Percentiles rank a stretch among this genome's conserved stretches.
These are phyloP conservation scores for Oxyria digyna DNA, from an alignment of 148 eudicot genomes.

Conservation along the genomic window DNA sequence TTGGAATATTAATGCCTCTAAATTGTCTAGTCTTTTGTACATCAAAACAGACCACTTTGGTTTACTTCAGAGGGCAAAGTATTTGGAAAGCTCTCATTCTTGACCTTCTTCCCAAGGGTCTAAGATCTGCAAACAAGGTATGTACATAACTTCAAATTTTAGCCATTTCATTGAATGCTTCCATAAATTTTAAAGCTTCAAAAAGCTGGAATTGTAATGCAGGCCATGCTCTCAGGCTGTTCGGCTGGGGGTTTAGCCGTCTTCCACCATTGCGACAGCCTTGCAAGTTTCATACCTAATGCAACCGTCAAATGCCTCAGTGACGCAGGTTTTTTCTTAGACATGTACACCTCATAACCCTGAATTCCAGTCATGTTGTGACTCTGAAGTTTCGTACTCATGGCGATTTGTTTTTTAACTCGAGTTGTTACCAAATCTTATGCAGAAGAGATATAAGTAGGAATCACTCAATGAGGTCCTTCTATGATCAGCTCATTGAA, in stretches of 20 bases:
- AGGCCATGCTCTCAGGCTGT: slow-evolving; percentile 93
- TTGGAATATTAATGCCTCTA: no score
- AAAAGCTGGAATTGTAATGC: background rate
- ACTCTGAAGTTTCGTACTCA: background rate
- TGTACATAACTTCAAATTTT: background rate
- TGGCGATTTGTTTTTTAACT: no score
- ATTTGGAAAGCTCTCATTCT: slow-evolving; percentile 78
- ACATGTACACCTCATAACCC: slow-evolving; percentile 25
- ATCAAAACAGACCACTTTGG: slow-evolving; percentile 47
- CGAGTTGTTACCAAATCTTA: no score
- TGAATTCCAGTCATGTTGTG: background rate
- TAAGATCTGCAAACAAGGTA: slow-evolving; percentile 65
- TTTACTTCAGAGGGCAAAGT: slow-evolving; percentile 90
- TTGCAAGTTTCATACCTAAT: slow-evolving; percentile 58
- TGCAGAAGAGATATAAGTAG: slow-evolving; percentile 58
- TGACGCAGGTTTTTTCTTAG: slow-evolving; percentile 90
- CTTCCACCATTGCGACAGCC: slow-evolving; percentile 74
- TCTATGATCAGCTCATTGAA: slow-evolving; percentile 36
- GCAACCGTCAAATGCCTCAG: slow-evolving; percentile 76
- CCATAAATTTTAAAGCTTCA: background rate
- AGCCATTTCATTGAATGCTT: background rate
- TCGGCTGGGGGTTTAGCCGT: slow-evolving; percentile 94
- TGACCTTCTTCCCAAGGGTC: slow-evolving; percentile 88
- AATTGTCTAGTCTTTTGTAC: background rate
- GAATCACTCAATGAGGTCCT: slow-evolving; percentile 41